Base-by-base conservation (phyloP, 2,329 filamentous ascomycete species). In the Cercospora zeae-maydis region DNA sequence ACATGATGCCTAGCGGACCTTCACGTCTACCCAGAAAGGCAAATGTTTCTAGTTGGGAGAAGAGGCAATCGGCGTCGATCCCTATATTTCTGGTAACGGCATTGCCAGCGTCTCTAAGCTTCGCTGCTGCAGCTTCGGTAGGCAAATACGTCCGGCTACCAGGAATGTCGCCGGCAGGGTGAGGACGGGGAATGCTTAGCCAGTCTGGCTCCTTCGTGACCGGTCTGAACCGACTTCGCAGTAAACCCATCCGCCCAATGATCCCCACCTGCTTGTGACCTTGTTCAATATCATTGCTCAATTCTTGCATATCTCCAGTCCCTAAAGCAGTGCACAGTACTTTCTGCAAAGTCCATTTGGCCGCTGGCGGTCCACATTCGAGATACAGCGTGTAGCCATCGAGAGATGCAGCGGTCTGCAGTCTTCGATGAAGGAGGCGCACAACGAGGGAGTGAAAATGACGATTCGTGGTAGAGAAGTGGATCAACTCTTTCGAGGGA, bases 331-430 rank as follows among this genome's bases (percentile, higher is more conserved):
- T 80, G 75, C 90, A 93, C 72, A 84, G 83, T 11, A 92, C 81
- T 59, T 86, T 87, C 0, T 90, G 88, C 19, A 89, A 87, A 4
- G 83, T 87, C 55, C 89, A 80, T 74, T 87, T 88, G 24, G 83
- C 86, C 66, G 82, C 85, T 0, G 90, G 91, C 66, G 89, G 90
- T 72, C 89, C 93, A 74, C 89, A 91, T 77, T 93, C 90, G 45
- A 96, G 84, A 37, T 93, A 85, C 39, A 95, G 77, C 59, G 87
- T 84, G 71, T 91, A 85, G 37, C 86, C 83, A 37, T 82, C 77
- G 7, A 88, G 76, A 2, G 83, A 77, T 4, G 86, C 61, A 4
- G 86, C 84, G 19, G 82, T 75, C 52, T 87, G 76, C 1, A 92
- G 80, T 34, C 89, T 86, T 54, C 83, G 81, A 66, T 89, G 84